Percentiles rank a stretch among this genome's conserved stretches.
Conservation (phyloP, 2,329 filamentous ascomycete genomes). For the Colletotrichum godetiae region DNA sequence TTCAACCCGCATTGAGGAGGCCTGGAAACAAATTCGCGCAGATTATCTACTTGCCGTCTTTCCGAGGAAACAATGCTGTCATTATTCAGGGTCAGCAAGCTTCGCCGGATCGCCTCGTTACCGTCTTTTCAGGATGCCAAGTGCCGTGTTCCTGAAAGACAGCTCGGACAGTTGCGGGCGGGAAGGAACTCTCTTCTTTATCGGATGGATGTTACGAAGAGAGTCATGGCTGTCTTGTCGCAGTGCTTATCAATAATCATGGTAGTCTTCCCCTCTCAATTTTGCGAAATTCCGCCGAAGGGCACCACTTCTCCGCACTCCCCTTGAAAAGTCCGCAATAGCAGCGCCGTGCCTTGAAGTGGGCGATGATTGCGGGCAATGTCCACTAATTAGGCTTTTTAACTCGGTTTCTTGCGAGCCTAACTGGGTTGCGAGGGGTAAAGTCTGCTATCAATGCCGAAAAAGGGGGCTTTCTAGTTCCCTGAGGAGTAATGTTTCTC, state of each 20-base stretch:
- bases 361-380: neutral
- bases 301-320: neutral
- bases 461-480: neutral
- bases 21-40: no score
- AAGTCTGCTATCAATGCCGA: neutral
- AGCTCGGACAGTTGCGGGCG: neutral
- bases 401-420: neutral
- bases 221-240: neutral
- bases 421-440: neutral
- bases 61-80: neutral
- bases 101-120: no score
- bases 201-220: neutral
- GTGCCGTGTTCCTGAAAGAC: neutral
- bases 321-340: neutral
- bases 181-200: neutral
- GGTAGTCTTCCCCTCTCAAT: neutral
- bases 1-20: no score
- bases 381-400: slow-evolving; percentile 16
- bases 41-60: no score
- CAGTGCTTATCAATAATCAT: neutral
- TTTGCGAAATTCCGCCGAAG: neutral
- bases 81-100: neutral
- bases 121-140: neutral
- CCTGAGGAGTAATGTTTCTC: neutral
- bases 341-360: neutral